Percentiles rank a stretch among this genome's conserved stretches.
These are phyloP conservation scores for Lipomyces chichibuensis DNA, from an alignment of 805 yeast genomes.

Conservation along the genomic window DNA sequence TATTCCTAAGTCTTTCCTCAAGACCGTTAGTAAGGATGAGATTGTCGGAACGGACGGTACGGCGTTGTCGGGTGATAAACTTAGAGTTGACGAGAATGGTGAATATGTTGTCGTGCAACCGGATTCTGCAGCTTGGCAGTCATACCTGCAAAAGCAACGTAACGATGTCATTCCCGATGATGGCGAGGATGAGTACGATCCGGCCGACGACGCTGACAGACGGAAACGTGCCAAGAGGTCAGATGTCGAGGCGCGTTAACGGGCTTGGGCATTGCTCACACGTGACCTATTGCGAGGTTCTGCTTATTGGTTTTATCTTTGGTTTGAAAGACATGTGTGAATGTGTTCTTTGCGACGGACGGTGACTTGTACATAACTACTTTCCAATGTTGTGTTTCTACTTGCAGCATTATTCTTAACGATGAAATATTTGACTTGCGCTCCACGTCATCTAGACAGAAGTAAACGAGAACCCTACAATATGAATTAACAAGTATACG, in stretches of 20 bases:
- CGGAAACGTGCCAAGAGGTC: conserved; percentile 1
- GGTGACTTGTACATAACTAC: background rate
- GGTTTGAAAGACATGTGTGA: background rate
- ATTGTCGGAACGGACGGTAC: conserved; percentile 46
- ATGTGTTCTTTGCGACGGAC: background rate
- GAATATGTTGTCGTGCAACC: conserved; percentile 96
- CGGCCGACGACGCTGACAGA: conserved; percentile 9
- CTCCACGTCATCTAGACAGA: no score
- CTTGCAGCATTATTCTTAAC: no score
- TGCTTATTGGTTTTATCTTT: background rate
- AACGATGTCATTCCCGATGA: conserved; percentile 6
- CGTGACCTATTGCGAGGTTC: background rate
- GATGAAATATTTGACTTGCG: no score
- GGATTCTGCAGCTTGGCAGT: conserved; percentile 53
- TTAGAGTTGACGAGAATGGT: conserved; percentile 90
- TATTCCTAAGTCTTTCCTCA: conserved; percentile 90
- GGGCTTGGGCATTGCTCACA: background rate
- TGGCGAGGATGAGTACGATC: conserved; percentile 18
- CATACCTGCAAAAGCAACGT: conserved; percentile 31
- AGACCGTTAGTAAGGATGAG: conserved; percentile 75
- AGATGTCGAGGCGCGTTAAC: background rate
- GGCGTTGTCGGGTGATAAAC: conserved; percentile 44
- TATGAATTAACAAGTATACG: no score
- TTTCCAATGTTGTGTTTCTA: no score
- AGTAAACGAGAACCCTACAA: no score